These are phyloP conservation scores for Cytospora schulzeri DNA, from an alignment of 2,329 filamentous ascomycete genomes.

Conservation along the genomic window DNA sequence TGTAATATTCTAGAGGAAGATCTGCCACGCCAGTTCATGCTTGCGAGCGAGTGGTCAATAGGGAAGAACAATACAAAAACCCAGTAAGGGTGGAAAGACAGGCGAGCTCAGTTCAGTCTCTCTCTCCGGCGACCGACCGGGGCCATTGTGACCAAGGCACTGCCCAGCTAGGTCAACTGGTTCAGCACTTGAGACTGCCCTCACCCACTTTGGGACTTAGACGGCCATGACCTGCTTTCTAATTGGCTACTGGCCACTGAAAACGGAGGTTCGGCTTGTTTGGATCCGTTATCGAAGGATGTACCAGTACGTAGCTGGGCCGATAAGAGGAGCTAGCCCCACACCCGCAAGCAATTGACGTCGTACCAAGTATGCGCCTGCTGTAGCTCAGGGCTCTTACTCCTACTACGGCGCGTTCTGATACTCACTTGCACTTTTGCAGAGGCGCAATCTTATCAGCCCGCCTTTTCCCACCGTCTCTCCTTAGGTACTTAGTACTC, in stretches of 20 bases:
- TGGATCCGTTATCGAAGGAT: slow-evolving; percentile 17
- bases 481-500: not conserved
- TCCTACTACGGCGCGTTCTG: slow-evolving; percentile 3
- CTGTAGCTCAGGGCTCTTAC: slow-evolving; percentile 2
- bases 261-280: slow-evolving; percentile 21
- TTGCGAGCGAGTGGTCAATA: slow-evolving; percentile 7
- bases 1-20: not conserved
- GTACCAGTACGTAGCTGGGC: slow-evolving; percentile 9
- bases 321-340: slow-evolving; percentile 15
- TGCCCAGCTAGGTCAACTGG: not conserved
- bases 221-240: not conserved
- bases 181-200: not conserved
- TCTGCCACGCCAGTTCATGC: slow-evolving; percentile 20
- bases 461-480: not conserved
- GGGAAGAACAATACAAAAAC: slow-evolving; percentile 4
- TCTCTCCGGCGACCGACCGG: slow-evolving; percentile 6
- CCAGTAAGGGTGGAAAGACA: slow-evolving; percentile 15
- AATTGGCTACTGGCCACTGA: slow-evolving; percentile 11
- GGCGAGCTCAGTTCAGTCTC: slow-evolving; percentile 21
- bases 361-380: not conserved
- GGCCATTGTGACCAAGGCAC: slow-evolving; percentile 18
- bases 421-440: not conserved
- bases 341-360: slow-evolving; percentile 10
- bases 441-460: slow-evolving; percentile 4
- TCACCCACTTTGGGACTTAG: not conserved